Percentiles rank a stretch among this genome's conserved stretches.
These are phyloP conservation scores for Neurospora sp. DNA, from an alignment of 495 filamentous ascomycete species.

Conservation along the genomic window DNA sequence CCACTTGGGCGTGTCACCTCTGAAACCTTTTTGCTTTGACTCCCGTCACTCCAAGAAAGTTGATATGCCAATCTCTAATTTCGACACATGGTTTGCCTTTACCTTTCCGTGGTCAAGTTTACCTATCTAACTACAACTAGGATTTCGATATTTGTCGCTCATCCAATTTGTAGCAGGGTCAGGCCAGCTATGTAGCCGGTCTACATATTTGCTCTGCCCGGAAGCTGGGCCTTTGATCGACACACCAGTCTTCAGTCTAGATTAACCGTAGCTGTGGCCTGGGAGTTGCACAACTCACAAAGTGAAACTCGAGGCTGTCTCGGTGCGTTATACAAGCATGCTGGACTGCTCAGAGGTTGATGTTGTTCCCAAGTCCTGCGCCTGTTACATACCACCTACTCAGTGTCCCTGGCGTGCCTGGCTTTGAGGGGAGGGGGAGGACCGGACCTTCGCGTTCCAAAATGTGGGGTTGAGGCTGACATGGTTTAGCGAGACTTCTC, in stretches of 20 bases:
- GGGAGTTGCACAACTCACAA: not conserved
- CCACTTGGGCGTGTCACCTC: not conserved
- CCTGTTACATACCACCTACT: not conserved
- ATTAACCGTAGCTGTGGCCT: not conserved
- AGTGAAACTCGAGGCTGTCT: not conserved
- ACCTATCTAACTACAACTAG: not conserved
- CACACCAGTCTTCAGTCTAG: not conserved
- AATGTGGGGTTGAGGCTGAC: conserved; percentile 16
- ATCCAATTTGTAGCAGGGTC: not conserved
- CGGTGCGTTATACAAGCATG: not conserved
- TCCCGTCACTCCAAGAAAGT: not conserved
- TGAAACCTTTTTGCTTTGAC: not conserved
- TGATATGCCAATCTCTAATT: not conserved
- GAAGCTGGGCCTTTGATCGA: not conserved
- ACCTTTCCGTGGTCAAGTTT: not conserved
- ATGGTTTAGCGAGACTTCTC: conserved; percentile 2
- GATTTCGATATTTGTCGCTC: not conserved
- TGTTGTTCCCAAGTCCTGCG: not conserved
- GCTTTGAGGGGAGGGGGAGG: conserved; percentile 2
- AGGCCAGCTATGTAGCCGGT: not conserved
- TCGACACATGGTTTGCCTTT: not conserved
- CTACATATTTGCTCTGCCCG: too few relatives aligned
- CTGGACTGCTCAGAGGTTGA: not conserved
- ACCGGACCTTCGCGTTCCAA: not conserved
- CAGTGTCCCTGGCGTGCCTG: conserved; percentile 13